Evolutionary conservation across 2,329 filamentous ascomycete species (phyloP).

Genomic region (Cladophialophora psammophila): DNA sequence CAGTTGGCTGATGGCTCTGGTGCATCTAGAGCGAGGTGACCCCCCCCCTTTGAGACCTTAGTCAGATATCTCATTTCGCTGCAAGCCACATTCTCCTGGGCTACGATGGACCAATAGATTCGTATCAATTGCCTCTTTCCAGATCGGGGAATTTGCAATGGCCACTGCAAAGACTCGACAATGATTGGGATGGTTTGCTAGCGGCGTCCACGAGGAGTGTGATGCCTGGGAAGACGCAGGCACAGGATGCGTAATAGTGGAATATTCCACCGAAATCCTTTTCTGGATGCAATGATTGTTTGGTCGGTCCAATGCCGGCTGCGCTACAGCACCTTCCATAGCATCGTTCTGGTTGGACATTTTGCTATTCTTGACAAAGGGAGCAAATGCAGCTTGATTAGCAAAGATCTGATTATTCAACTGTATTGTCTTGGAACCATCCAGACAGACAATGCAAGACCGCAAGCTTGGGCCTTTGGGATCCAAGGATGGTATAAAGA

Average conservation of each 20-base stretch:
- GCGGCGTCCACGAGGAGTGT: neutral
- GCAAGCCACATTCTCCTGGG: neutral
- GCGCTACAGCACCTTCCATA: neutral
- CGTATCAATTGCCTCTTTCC: slow-evolving; percentile 24
- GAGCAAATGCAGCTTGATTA: slow-evolving; percentile 19
- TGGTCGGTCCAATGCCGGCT: neutral
- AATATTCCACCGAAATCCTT: neutral
- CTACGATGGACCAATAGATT: neutral
- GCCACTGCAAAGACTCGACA: neutral
- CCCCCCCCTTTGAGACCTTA: neutral
- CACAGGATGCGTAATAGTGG: neutral
- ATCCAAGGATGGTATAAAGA: neutral
- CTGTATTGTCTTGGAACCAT: neutral
- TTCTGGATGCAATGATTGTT: neutral
- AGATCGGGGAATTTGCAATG: slow-evolving; percentile 17
- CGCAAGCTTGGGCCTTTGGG: neutral
- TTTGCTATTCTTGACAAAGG: neutral
- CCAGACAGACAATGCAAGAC: neutral
- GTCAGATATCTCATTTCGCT: neutral
- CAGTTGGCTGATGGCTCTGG: too few relatives aligned
- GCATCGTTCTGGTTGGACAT: neutral
- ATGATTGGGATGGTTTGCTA: neutral
- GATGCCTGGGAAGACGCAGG: neutral
- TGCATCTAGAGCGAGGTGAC: neutral
- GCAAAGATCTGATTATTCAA: slow-evolving; percentile 10